Conservation (phyloP, 2,329 filamentous ascomycete species). For the Hortaea sp. region DNA sequence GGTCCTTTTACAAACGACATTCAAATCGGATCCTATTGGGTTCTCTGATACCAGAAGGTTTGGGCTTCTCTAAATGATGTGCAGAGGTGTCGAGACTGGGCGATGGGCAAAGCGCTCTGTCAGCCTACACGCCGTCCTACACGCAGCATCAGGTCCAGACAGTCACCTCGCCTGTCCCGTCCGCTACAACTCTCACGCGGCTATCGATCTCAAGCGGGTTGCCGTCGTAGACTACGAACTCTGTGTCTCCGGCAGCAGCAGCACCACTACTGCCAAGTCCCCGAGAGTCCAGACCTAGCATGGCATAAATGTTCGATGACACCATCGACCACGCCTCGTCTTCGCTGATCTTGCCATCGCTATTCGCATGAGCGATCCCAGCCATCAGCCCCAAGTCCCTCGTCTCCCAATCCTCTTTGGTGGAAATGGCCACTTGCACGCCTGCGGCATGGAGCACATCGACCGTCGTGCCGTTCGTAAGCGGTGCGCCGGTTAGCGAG, state of each 20-base stretch:
- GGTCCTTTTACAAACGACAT: too few relatives aligned
- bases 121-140: background rate
- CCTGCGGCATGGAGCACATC: slow-evolving; percentile 50
- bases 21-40: too few relatives aligned
- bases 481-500: slow-evolving; percentile 52
- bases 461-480: slow-evolving; percentile 54
- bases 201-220: slow-evolving; percentile 52
- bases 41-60: too few relatives aligned
- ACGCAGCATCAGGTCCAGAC: slow-evolving; percentile 4
- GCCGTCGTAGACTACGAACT: slow-evolving; percentile 56
- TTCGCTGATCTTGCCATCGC: slow-evolving; percentile 44
- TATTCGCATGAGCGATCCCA: slow-evolving; percentile 50
- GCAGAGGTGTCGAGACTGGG: too few relatives aligned
- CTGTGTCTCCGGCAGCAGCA: slow-evolving; percentile 6
- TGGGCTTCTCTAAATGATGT: too few relatives aligned
- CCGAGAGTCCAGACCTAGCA: slow-evolving; percentile 39
- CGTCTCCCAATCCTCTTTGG: slow-evolving; percentile 53
- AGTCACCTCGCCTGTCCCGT: slow-evolving; percentile 25
- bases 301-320: slow-evolving; percentile 46
- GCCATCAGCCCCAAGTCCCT: slow-evolving; percentile 51
- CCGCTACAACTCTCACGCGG: slow-evolving; percentile 45
- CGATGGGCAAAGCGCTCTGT: too few relatives aligned
- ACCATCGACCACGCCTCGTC: slow-evolving; percentile 48
- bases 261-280: slow-evolving; percentile 11
- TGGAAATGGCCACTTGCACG: slow-evolving; percentile 48